Evolutionary conservation across 2,329 filamentous ascomycete species (phyloP).

Genomic region (Thielaviopsis cerberus): DNA sequence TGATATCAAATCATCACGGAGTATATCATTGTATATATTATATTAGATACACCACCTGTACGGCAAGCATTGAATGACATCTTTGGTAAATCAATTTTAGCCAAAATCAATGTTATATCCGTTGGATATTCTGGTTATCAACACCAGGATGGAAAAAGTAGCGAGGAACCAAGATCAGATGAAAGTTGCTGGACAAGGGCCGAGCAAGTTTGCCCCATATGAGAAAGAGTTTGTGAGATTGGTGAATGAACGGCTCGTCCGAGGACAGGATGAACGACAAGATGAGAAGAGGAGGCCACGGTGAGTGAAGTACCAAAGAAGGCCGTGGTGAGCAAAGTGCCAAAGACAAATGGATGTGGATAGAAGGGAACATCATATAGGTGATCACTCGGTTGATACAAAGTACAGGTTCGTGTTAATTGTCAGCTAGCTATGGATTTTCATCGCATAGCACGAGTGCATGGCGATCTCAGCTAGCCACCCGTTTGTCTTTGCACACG

Average conservation of each 20-base stretch:
- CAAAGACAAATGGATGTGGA: too few relatives aligned
- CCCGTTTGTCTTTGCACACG: too few relatives aligned
- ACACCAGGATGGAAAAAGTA: not conserved
- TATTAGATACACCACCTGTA: too few relatives aligned
- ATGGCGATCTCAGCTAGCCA: too few relatives aligned
- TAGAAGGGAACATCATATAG: not conserved
- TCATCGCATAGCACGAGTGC: not conserved
- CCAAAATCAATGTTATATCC: too few relatives aligned
- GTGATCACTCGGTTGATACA: not conserved
- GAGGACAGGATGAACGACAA: not conserved
- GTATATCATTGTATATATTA: too few relatives aligned
- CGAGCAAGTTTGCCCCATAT: not conserved
- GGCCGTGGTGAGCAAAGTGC: not conserved
- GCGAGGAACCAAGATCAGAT: not conserved
- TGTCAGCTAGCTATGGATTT: not conserved
- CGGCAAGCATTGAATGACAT: too few relatives aligned
- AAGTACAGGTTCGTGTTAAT: not conserved
- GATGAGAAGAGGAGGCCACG: not conserved
- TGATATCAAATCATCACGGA: too few relatives aligned
- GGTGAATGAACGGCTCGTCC: not conserved
- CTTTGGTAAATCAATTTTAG: too few relatives aligned
- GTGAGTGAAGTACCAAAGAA: not conserved
- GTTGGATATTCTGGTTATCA: too few relatives aligned
- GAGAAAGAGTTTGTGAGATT: not conserved
- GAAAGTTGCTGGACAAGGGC: not conserved